Base-by-base conservation (phyloP, 1,284 basidiomycete species). In the Rhizopogon parksii region DNA sequence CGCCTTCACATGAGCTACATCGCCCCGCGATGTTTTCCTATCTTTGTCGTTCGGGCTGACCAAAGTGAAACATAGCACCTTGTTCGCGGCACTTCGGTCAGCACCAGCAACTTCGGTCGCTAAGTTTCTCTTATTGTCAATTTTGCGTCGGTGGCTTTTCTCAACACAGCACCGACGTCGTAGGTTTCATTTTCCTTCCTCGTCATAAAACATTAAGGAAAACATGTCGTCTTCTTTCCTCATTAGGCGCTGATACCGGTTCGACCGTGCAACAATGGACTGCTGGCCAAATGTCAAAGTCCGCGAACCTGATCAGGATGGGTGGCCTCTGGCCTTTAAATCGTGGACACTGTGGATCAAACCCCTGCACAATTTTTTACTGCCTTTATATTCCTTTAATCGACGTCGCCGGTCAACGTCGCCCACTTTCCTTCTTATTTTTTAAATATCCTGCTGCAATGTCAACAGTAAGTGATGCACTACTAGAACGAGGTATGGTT, bases 381-480 rank as follows among this genome's bases (percentile, higher is more conserved):
- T 50, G 37, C 47, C 46, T 50, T 56, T 51, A 46, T 49, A 52
- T 47, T 53, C 53, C 32, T 47, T 46, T 52, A 47, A 57, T 53
- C 32, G 64, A 68, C 70, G 67, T 71, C 62, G 71, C 68, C 37
- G 70, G 69, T 39, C 71, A 59, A 65, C 71, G 69, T 71, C 68
- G 59, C 45, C 36, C 51, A 52, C 40, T 45, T 52, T 54, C 46
- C 49, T 51, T 47, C 52, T 32, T 34, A 54, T 52, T 36, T 55
- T 43, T 39, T 34, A 35, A n/a, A n/a, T 49, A 27, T 25, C 6
- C 46, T 25, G 9, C 17, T 9, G 7, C 17, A 49, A 49, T 32
- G 47, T 12, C 27, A 46, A 30, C 17, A 17, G 47, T 47, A 19
- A 49, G 47, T 49, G 27, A 30, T 21, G 5, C 43, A 30, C 9